phyloP scores from a whole-genome alignment of 2,329 filamentous ascomycete species.

The Apiospora phragmitis region DNA sequence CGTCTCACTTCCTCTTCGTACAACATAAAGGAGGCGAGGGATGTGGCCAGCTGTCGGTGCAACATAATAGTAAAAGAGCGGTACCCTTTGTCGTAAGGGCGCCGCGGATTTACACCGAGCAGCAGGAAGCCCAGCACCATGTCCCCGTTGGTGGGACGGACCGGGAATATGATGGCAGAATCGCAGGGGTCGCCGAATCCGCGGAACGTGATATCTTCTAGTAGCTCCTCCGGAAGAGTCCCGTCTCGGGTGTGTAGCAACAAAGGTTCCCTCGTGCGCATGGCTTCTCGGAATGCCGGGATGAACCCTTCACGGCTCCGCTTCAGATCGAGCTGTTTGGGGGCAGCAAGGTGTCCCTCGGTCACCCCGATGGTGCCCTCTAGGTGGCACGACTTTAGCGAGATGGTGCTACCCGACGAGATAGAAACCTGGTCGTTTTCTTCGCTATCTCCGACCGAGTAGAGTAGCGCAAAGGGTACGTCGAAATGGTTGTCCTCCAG shows the following conservation, averaged over 20 bases:
- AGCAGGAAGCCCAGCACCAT: conserved; percentile 61
- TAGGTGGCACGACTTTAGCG: conserved; percentile 35
- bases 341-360: conserved; percentile 32
- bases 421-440: conserved; percentile 36
- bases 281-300: conserved; percentile 38
- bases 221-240: conserved; percentile 51
- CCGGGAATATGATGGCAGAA: conserved; percentile 60
- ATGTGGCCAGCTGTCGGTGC: conserved; percentile 55
- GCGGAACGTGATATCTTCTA: conserved; percentile 53
- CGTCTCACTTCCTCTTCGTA: conserved; percentile 65
- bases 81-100: conserved; percentile 66
- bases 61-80: conserved; percentile 53
- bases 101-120: conserved; percentile 60
- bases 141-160: conserved; percentile 59
- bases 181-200: conserved; percentile 57
- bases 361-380: conserved; percentile 38
- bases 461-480: conserved; percentile 41
- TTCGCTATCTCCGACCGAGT: conserved; percentile 40
- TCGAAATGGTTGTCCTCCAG: conserved; percentile 37
- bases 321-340: conserved; percentile 36
- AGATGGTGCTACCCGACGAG: conserved; percentile 37
- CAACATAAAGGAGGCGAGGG: conserved; percentile 62
- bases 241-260: conserved; percentile 34
- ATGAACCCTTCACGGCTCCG: conserved; percentile 35
- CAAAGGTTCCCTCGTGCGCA: conserved; percentile 36